phyloP scores from a whole-genome alignment of 1,284 basidiomycete species.

The Hypsizygus ulmarius region DNA sequence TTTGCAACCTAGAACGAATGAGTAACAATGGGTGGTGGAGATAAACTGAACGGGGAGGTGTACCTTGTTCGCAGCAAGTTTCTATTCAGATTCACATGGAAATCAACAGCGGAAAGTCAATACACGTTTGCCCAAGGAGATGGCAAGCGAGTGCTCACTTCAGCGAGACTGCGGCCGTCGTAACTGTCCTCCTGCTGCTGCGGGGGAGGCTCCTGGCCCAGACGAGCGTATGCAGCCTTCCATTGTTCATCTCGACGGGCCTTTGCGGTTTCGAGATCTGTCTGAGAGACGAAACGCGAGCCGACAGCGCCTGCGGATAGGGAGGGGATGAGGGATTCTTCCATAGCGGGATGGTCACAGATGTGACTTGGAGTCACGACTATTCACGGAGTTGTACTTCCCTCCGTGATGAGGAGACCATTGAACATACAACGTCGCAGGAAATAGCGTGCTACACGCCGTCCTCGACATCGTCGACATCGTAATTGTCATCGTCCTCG shows the following conservation, averaged over 20 bases:
- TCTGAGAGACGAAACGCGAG: constrained; percentile 77
- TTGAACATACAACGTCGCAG: neutral
- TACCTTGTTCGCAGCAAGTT: constrained; percentile 81
- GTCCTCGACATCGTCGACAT: neutral
- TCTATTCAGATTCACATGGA: constrained; percentile 46
- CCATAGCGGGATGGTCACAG: constrained; percentile 31
- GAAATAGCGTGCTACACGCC: neutral
- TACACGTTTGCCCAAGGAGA: constrained; percentile 22
- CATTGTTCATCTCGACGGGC: constrained; percentile 81
- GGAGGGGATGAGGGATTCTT: constrained; percentile 59
- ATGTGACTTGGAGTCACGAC: constrained; percentile 8
- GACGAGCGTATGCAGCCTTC: constrained; percentile 86
- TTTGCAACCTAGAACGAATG: constrained; percentile 63
- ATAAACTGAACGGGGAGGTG: constrained; percentile 23
- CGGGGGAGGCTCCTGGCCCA: constrained; percentile 87
- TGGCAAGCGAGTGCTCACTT: constrained; percentile 54
- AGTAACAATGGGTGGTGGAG: constrained; percentile 21
- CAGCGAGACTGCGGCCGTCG: constrained; percentile 87
- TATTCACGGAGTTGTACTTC: constrained; percentile 6
- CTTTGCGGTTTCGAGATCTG: constrained; percentile 78
- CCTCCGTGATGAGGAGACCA: no score
- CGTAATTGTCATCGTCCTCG: neutral
- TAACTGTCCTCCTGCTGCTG: constrained; percentile 72
- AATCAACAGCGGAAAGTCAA: constrained; percentile 41
- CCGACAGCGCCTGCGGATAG: constrained; percentile 66